phyloP scores from a whole-genome alignment of 345 rosid genomes.

The Iberis pinnata region DNA sequence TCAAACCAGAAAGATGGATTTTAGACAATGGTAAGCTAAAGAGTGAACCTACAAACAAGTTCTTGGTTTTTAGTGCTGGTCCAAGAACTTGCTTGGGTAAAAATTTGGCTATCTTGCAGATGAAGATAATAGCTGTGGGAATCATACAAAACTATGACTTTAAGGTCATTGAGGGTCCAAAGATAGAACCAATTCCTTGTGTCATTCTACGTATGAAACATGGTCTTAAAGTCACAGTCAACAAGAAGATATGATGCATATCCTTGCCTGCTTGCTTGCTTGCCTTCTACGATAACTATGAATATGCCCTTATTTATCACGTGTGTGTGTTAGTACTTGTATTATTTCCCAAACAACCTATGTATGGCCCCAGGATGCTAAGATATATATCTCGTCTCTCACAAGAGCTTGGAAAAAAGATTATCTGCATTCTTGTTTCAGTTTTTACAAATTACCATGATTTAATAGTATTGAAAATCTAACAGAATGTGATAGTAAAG shows the following conservation, averaged over 20 bases:
- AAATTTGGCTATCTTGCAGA: conserved; percentile 16
- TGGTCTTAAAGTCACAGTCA: conserved; percentile 14
- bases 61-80: conserved; percentile 21
- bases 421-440: too few relatives aligned
- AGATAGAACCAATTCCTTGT: conserved; percentile 4
- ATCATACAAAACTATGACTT: conserved; percentile 20
- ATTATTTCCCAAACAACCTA: too few relatives aligned
- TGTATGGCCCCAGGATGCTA: too few relatives aligned
- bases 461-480: too few relatives aligned
- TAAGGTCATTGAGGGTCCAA: conserved; percentile 18
- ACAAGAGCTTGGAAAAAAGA: too few relatives aligned
- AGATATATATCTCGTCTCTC: too few relatives aligned
- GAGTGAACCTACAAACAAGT: conserved; percentile 20
- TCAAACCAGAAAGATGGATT: conserved; percentile 42
- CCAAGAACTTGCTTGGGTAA: conserved; percentile 28
- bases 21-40: conserved; percentile 9
- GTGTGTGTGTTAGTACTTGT: too few relatives aligned
- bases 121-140: conserved; percentile 20
- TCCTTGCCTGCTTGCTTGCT: neutral
- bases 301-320: too few relatives aligned
- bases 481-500: too few relatives aligned
- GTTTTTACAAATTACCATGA: too few relatives aligned
- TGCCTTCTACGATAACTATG: neutral
- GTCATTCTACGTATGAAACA: conserved; percentile 1
- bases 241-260: neutral